Conservation (phyloP, 1,284 basidiomycete genomes). For the Rhodotorula mucilaginosa region DNA sequence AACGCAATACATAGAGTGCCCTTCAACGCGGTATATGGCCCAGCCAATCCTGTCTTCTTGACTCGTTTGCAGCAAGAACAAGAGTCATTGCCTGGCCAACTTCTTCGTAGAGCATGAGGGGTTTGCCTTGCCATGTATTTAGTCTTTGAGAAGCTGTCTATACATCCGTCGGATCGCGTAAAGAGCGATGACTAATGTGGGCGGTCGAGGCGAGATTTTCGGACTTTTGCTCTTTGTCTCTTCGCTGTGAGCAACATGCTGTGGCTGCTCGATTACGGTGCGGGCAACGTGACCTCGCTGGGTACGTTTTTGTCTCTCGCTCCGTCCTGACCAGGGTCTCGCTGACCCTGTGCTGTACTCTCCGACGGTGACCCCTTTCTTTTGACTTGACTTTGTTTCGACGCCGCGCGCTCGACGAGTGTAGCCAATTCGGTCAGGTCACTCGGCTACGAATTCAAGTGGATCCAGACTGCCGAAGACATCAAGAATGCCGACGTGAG, state of each 20-base stretch:
- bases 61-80: not conserved
- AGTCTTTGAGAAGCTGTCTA: too few relatives aligned
- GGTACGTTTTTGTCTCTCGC: slow-evolving; percentile 46
- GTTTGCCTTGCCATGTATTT: too few relatives aligned
- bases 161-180: too few relatives aligned
- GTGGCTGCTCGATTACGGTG: slow-evolving; percentile 92
- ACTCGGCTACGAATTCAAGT: slow-evolving; percentile 84
- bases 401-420: not conserved
- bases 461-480: slow-evolving; percentile 82
- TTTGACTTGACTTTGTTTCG: not conserved
- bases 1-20: not conserved
- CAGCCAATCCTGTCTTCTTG: not conserved
- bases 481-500: slow-evolving; percentile 85
- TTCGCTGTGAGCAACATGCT: slow-evolving; percentile 49
- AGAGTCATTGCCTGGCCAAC: not conserved
- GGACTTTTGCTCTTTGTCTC: not conserved
- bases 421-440: slow-evolving; percentile 80
- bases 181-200: too few relatives aligned
- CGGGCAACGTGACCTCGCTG: slow-evolving; percentile 78
- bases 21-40: too few relatives aligned
- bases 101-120: not conserved
- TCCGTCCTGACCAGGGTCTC: too few relatives aligned
- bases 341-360: too few relatives aligned
- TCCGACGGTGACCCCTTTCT: not conserved
- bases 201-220: too few relatives aligned